A percentile compares a stretch with the other conserved stretches of the same genome.
These are phyloP conservation scores for Acanthamoeba triangularis DNA, from an alignment of 208 protist genomes.

Conservation along the genomic window DNA sequence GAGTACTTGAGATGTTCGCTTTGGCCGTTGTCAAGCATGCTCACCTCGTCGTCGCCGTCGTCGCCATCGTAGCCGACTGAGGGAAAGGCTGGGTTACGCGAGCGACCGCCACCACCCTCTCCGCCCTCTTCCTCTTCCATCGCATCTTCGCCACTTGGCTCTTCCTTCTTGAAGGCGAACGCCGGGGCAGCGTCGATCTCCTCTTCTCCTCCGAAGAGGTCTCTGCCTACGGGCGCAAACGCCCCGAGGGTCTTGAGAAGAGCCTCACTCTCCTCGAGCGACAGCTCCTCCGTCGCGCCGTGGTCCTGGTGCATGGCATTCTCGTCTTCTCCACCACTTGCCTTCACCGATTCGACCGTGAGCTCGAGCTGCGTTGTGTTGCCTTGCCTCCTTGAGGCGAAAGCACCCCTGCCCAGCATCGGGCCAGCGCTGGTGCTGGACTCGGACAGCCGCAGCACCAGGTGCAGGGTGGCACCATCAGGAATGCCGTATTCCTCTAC, in stretches of 20 bases:
- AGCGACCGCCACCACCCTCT: neutral
- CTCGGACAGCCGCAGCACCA: constrained; percentile 4
- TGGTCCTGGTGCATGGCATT: neutral
- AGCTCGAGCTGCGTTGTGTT: neutral
- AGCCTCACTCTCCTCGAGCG: neutral
- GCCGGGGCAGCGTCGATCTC: neutral
- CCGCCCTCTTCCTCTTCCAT: constrained; percentile 9
- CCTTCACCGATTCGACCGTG: neutral
- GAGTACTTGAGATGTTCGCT: neutral
- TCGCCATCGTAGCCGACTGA: neutral
- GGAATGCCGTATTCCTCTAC: neutral
- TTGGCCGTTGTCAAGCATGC: neutral
- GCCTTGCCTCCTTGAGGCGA: neutral
- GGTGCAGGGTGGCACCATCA: neutral
- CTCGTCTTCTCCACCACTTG: neutral
- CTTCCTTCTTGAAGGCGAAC: neutral
- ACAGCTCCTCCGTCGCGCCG: neutral
- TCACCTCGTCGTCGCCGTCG: neutral
- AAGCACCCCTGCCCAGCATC: neutral
- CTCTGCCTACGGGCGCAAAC: neutral
- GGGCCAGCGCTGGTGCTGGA: neutral
- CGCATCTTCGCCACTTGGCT: neutral
- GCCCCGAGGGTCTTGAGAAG: neutral
- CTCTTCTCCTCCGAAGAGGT: neutral
- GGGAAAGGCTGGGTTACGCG: neutral